Base-by-base conservation (phyloP, 2,329 filamentous ascomycete genomes). In the Daldinia sp. region DNA sequence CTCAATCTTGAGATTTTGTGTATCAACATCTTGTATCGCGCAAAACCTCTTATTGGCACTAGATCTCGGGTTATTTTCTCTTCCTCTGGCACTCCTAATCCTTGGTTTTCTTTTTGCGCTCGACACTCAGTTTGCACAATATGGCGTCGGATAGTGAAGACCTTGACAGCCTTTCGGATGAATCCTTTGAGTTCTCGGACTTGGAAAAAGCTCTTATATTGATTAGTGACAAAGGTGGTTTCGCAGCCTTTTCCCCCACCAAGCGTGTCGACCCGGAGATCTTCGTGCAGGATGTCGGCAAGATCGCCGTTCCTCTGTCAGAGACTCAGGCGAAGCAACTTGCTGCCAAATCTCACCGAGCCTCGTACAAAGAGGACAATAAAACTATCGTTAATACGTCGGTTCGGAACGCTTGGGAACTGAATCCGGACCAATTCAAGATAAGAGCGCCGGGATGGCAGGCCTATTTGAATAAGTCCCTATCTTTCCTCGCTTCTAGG, bases 321-420 rank as follows among this genome's bases (percentile, higher is more conserved):
- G 73, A 75, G 23, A 48, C 57, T 2, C 72, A 74, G 20, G 73
- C 75, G 1, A 71, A 65, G 35, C 64, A 74, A 50, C 44, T 81
- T 28, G 74, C 78, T 46, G 68, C 65, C 1, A 73, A 74, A 58
- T 73, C 74, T 7, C 73, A 67, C 2, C 76, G 78, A 46, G 78
- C 77, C 0, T 80, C 82, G 1, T 82, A 74, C 56, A 80, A 80
- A 4, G 82, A 79, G 61, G 81, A 79, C 1, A 79, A 73, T 23
- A 74, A 82, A 7, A 82, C 80, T 3, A 58, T 82, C 3, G 78
- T 83, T 12, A 81, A 84, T 61, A 79, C 77, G 0, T 42, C 75
- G 3, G 79, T 82, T 0, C 77, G 80, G 2, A 84, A 84, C 10
- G 83, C 79, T 0, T 83, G 80, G 80, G 81, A 86, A 68, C 60